These are phyloP conservation scores for Microbotryum scabiosae DNA, from an alignment of 1,284 basidiomycete species.

Conservation along the genomic window DNA sequence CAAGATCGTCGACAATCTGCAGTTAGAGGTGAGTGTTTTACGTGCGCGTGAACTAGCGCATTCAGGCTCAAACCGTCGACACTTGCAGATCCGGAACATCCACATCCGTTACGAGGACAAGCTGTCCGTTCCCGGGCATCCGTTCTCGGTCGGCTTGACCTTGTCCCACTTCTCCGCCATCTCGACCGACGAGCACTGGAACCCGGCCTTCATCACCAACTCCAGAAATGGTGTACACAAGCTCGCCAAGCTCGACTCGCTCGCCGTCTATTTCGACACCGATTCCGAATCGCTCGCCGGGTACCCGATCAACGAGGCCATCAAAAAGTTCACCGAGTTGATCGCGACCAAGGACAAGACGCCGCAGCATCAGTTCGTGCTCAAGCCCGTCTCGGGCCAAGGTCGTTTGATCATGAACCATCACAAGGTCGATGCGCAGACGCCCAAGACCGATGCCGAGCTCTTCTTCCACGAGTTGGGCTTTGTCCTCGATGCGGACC, in stretches of 20 bases:
- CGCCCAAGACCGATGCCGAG: slow-evolving; percentile 78
- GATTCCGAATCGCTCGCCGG: slow-evolving; percentile 76
- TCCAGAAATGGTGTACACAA: slow-evolving; percentile 85
- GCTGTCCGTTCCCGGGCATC: slow-evolving; percentile 89
- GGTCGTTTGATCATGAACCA: slow-evolving; percentile 82
- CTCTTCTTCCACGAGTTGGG: slow-evolving; percentile 92
- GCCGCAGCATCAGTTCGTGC: slow-evolving; percentile 78
- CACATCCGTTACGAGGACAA: slow-evolving; percentile 96
- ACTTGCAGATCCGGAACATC: slow-evolving; percentile 57
- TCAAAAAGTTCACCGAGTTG: slow-evolving; percentile 68
- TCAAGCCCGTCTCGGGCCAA: slow-evolving; percentile 93
- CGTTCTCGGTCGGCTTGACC: slow-evolving; percentile 87
- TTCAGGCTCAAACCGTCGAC: neutral
- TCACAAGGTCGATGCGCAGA: slow-evolving; percentile 53
- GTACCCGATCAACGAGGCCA: slow-evolving; percentile 52
- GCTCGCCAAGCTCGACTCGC: slow-evolving; percentile 77
- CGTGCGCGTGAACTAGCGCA: slow-evolving; percentile 5
- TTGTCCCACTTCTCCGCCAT: slow-evolving; percentile 85
- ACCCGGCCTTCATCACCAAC: slow-evolving; percentile 90
- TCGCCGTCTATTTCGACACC: slow-evolving; percentile 94
- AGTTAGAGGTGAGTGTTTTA: slow-evolving; percentile 61
- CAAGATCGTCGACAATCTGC: slow-evolving; percentile 93
- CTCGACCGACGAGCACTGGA: slow-evolving; percentile 88
- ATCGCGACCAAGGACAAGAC: slow-evolving; percentile 49
- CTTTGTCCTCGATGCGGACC: slow-evolving; percentile 83